Base-by-base conservation (phyloP, 805 yeast genomes). In the Lipomyces japonicus region DNA sequence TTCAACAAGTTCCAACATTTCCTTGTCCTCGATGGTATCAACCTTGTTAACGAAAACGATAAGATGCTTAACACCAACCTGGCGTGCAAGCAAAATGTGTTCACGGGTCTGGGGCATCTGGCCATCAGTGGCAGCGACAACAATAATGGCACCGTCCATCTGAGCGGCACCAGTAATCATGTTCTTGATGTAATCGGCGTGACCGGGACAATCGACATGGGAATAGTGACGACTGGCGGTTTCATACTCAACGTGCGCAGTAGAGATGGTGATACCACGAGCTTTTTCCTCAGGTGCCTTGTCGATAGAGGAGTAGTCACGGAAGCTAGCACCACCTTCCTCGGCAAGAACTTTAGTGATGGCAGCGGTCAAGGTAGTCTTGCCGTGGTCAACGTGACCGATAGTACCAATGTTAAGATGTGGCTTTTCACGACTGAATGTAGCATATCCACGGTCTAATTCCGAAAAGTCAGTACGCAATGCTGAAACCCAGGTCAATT, bases 71-170 rank as follows among this genome's bases (percentile, higher is more conserved):
- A 93, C 96, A 80, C 98, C 98, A 70, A 93, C 97, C 78, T 93
- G 98, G 79, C 97, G 88, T 59, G 98, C 98, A 67, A 93, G 82
- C 72, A 93, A 76, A 76, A 93, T 79, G 76, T 93, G 98, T 77
- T 93, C 98, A 78, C 97, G 87, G 63, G 98, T 93, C 78, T 93
- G 98, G 68, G 97, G 97, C 97, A 91, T 93, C 76, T 89, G 96
- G 68, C 98, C 98, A 68, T 93, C 98, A 51, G 96, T 78, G 58
- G 98, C 98, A 67, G 97, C 98, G 71, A 93, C 97, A 57, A 91
- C 97, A 75, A 91, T 91, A 65, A 91, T 90, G 62, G 97, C 97
- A 78, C 97, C 97, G 72, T 91, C 97, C 97, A 90, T 90, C 73
- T 91, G 96, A 65, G 97, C 96, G 65, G 97, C 97, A 83, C 97